phyloP scores from a whole-genome alignment of 1,284 basidiomycete genomes.

The Melampsora americana region DNA sequence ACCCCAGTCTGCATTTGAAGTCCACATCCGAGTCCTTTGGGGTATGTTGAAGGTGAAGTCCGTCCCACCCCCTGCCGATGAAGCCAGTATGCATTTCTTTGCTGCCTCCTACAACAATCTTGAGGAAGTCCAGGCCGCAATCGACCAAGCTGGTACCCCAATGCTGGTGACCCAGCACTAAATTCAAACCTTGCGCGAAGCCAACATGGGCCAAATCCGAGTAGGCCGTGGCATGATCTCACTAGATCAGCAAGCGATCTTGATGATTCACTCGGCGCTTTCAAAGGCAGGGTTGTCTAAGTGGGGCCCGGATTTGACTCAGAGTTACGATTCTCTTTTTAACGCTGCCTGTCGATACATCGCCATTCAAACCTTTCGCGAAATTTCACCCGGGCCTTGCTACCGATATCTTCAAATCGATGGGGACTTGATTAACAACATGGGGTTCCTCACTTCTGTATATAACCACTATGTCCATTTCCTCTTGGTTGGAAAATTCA shows the following conservation, averaged over 20 bases:
- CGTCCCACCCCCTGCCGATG: background rate
- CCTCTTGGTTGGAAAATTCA: background rate
- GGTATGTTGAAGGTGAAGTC: constrained; percentile 23
- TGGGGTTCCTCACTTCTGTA: constrained; percentile 3
- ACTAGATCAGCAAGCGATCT: too few species aligned
- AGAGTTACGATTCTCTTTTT: constrained; percentile 5
- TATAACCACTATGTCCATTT: constrained; percentile 38
- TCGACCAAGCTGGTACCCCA: background rate
- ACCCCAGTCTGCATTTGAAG: constrained; percentile 17
- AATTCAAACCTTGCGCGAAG: background rate
- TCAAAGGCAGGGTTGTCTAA: background rate
- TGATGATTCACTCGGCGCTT: background rate
- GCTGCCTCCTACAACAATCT: background rate
- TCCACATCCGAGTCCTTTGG: constrained; percentile 31
- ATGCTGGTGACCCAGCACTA: background rate
- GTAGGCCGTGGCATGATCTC: too few species aligned
- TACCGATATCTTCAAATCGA: constrained; percentile 20
- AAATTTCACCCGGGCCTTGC: background rate
- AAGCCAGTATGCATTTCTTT: constrained; percentile 5
- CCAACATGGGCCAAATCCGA: background rate
- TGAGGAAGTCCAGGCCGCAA: background rate
- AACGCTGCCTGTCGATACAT: constrained; percentile 14
- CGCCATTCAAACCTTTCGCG: constrained; percentile 12
- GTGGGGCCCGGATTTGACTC: constrained; percentile 23
- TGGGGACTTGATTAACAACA: constrained; percentile 7